Evolutionary conservation across 345 rosid species (phyloP).

Genomic region (Camelina laxa): DNA sequence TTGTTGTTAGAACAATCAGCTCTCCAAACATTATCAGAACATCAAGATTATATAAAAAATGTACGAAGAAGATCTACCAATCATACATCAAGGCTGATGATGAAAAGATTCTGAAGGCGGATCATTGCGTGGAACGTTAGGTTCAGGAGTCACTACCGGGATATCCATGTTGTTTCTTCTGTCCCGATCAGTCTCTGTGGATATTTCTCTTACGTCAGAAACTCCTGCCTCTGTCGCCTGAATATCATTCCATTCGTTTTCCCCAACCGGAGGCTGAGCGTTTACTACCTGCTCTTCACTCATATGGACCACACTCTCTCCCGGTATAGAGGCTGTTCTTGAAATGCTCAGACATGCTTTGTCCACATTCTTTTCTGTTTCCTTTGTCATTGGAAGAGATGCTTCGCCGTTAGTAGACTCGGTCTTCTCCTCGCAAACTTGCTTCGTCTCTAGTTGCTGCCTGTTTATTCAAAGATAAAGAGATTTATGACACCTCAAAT

Average conservation of each 20-base stretch:
- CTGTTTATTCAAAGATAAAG: conserved; percentile 48
- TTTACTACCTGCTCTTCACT: conserved; percentile 57
- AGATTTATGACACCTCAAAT: not conserved
- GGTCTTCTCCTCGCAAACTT: conserved; percentile 74
- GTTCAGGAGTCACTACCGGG: conserved; percentile 60
- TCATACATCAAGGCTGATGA: conserved; percentile 62
- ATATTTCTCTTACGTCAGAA: conserved; percentile 80
- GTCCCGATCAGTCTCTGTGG: conserved; percentile 55
- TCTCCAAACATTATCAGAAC: conserved; percentile 30
- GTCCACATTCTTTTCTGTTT: conserved; percentile 82
- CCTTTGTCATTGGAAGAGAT: conserved; percentile 64
- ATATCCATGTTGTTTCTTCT: conserved; percentile 78
- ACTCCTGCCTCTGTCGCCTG: conserved; percentile 85
- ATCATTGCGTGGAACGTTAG: conserved; percentile 55
- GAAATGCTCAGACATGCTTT: conserved; percentile 88
- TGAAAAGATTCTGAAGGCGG: conserved; percentile 48
- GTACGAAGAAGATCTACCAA: conserved; percentile 37
- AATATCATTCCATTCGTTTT: conserved; percentile 85
- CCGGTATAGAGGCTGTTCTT: conserved; percentile 46
- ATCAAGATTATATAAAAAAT: conserved; percentile 21
- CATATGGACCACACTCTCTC: conserved; percentile 56
- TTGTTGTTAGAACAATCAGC: conserved; percentile 34
- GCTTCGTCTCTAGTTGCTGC: conserved; percentile 78
- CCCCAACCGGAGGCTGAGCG: conserved; percentile 58
- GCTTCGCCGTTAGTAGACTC: conserved; percentile 57